Evolutionary conservation across 139 green algal genomes (phyloP).

Genomic region (Micromonas commoda): DNA sequence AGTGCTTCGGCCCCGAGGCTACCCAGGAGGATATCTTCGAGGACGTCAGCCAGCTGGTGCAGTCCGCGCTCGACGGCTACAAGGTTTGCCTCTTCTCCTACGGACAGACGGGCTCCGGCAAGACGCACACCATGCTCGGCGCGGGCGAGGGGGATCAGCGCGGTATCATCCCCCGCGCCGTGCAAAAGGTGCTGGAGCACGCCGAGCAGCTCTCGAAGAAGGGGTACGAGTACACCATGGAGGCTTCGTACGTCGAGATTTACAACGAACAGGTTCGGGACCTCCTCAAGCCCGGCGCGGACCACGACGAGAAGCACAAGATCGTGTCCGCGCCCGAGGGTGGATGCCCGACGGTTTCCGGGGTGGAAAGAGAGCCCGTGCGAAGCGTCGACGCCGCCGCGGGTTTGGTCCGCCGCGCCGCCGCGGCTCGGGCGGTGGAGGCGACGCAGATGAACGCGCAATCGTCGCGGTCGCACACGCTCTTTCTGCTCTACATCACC

Average conservation of each 20-base stretch:
- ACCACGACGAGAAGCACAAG: slow-evolving; percentile 58
- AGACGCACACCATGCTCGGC: slow-evolving; percentile 91
- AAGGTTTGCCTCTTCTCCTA: slow-evolving; percentile 95
- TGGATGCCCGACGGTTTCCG: slow-evolving; percentile 27
- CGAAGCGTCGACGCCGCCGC: slow-evolving; percentile 48
- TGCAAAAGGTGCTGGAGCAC: slow-evolving; percentile 66
- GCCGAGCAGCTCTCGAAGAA: slow-evolving; percentile 50
- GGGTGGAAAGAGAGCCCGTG: slow-evolving; percentile 41
- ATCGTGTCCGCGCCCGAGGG: slow-evolving; percentile 50
- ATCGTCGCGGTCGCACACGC: slow-evolving; percentile 71
- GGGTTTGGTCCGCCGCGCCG: slow-evolving; percentile 57
- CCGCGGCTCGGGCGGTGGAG: slow-evolving; percentile 58
- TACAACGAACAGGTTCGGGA: slow-evolving; percentile 87
- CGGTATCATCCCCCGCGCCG: slow-evolving; percentile 82
- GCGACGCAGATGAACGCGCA: slow-evolving; percentile 84
- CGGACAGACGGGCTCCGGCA: slow-evolving; percentile 89
- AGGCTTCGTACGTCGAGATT: slow-evolving; percentile 86
- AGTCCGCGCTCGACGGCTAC: slow-evolving; percentile 57
- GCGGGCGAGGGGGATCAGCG: slow-evolving; percentile 34
- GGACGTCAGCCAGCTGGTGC: slow-evolving; percentile 78
- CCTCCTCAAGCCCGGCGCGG: slow-evolving; percentile 54
- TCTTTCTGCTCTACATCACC: slow-evolving; percentile 92
- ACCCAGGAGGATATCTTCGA: slow-evolving; percentile 75
- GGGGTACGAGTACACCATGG: slow-evolving; percentile 76
- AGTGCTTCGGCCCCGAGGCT: slow-evolving; percentile 46